These are phyloP conservation scores for Nannochloris sp. DNA, from an alignment of 139 green algal genomes.

Conservation along the genomic window DNA sequence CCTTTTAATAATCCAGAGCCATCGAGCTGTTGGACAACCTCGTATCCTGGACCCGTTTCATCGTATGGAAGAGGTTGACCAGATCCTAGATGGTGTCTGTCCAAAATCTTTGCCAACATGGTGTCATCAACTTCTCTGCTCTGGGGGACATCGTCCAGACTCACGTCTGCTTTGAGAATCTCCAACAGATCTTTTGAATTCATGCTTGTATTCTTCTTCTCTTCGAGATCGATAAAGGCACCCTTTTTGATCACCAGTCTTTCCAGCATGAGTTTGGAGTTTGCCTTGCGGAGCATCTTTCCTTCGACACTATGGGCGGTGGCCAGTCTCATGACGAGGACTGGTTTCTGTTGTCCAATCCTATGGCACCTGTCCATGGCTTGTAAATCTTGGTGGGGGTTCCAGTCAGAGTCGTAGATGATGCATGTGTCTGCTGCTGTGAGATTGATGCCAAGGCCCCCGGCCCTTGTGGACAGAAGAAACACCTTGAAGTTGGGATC, in stretches of 20 bases:
- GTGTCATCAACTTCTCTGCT: constrained; percentile 52
- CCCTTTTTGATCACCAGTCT: constrained; percentile 93
- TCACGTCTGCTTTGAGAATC: constrained; percentile 51
- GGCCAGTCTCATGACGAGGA: constrained; percentile 89
- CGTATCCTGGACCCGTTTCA: constrained; percentile 1
- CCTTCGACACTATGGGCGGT: constrained; percentile 90
- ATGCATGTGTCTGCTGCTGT: constrained; percentile 86
- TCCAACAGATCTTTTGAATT: constrained; percentile 65
- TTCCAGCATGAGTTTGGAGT: constrained; percentile 86
- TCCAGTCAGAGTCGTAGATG: constrained; percentile 85
- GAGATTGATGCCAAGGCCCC: constrained; percentile 93
- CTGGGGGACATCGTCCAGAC: constrained; percentile 53
- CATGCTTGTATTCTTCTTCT: constrained; percentile 26
- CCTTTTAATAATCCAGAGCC: constrained; percentile 40
- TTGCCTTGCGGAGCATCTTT: constrained; percentile 79
- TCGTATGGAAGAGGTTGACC: constrained; percentile 41
- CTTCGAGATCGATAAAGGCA: constrained; percentile 71
- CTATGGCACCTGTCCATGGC: constrained; percentile 98
- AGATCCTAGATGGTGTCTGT: constrained; percentile 51
- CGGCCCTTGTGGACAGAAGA: constrained; percentile 92
- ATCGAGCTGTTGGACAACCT: constrained; percentile 29
- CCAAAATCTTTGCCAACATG: constrained; percentile 57
- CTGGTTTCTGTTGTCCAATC: constrained; percentile 92
- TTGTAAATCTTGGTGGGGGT: constrained; percentile 50
- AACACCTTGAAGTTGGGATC: constrained; percentile 71